phyloP scores from a whole-genome alignment of 345 rosid species.

The Eucalyptus pauciflora region DNA sequence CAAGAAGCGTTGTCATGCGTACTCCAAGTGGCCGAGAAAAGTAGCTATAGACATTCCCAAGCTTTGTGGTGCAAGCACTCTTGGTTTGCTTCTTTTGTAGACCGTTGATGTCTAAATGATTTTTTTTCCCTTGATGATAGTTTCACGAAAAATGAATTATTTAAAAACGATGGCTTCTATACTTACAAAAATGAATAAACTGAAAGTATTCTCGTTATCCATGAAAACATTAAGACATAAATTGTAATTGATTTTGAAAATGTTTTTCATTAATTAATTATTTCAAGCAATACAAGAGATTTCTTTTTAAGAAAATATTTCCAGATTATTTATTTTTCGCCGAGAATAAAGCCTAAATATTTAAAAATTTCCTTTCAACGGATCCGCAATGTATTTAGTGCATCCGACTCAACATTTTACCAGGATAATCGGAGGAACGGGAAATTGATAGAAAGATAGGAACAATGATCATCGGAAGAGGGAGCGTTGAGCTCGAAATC shows the following conservation, averaged over 20 bases:
- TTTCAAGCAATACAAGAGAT: too few species aligned
- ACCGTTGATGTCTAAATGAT: not conserved
- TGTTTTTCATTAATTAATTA: too few species aligned
- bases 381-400: not conserved
- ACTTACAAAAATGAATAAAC: too few species aligned
- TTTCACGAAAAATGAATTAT: too few species aligned
- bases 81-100: not conserved
- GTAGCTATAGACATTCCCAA: not conserved
- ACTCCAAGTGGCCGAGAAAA: fast-evolving
- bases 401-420: not conserved
- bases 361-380: not conserved
- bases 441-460: not conserved
- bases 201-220: too few species aligned
- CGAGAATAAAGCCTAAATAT: not conserved
- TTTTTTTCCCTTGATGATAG: too few species aligned
- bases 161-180: fast-evolving
- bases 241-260: too few species aligned
- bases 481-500: not conserved
- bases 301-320: too few species aligned
- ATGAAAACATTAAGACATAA: not conserved
- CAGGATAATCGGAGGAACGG: fast-evolving
- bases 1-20: too few species aligned
- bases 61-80: not conserved
- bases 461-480: not conserved
- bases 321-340: fast-evolving